Conservation (phyloP, 768 basidiomycete genomes). For the Phlebiopsis gigantea region DNA sequence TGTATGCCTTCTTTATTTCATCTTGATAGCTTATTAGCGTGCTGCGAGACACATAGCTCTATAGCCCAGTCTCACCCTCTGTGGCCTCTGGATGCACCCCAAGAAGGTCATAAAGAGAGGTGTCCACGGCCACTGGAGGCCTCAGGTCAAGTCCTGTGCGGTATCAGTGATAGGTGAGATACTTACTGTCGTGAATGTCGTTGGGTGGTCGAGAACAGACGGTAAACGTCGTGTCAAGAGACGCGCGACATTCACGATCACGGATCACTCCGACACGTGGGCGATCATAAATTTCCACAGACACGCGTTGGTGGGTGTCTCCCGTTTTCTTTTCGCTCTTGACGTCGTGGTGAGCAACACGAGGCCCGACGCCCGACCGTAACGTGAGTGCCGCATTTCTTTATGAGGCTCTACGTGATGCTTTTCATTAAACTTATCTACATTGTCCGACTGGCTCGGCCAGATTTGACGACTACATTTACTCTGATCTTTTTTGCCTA, state of each 20-base stretch:
- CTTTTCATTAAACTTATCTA: constrained; percentile 64
- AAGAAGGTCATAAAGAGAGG: constrained; percentile 82
- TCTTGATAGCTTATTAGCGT: constrained; percentile 33
- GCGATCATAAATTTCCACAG: background rate
- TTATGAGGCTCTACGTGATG: constrained; percentile 43
- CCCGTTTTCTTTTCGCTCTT: background rate
- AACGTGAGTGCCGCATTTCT: constrained; percentile 7
- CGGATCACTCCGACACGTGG: constrained; percentile 3
- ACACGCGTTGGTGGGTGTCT: background rate
- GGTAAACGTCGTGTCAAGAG: background rate
- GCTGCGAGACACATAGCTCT: constrained; percentile 1
- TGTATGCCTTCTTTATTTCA: constrained; percentile 93
- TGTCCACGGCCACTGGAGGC: constrained; percentile 61
- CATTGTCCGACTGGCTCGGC: constrained; percentile 75
- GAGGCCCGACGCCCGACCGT: background rate
- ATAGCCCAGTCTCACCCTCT: constrained; percentile 44
- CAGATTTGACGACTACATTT: constrained; percentile 44
- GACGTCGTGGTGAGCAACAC: background rate
- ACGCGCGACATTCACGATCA: background rate
- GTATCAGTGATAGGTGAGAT: background rate
- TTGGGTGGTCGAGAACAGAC: background rate
- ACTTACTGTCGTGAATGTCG: constrained; percentile 1
- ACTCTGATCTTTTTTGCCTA: background rate
- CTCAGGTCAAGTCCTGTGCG: background rate
- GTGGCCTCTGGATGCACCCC: constrained; percentile 66